Base-by-base conservation (phyloP, 805 yeast species). In the Isabelozyma heimii region DNA sequence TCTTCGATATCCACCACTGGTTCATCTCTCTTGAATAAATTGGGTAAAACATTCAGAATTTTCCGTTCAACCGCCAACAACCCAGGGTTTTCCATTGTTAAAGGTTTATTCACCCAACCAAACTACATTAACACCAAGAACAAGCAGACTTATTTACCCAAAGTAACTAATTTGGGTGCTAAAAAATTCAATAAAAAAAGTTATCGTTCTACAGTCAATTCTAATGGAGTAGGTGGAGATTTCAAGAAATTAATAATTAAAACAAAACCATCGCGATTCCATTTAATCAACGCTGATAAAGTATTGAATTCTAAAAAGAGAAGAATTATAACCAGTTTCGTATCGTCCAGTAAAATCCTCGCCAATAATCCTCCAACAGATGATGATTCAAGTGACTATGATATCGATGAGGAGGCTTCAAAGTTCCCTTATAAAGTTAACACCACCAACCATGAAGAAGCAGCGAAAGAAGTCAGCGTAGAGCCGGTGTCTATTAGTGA, bases 261-360 rank as follows among this genome's bases (percentile, higher is more conserved):
- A 44, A 65, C 75, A 2, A 70, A 69, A 47, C 79, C 78, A 2
- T 56, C 65, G 40, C 70, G 70, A 40, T 74, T 65, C 52, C 77
- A 73, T 51, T 52, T 71, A 27, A 73, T 74, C 41, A 68, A 74
- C 51, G 73, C 77, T 1, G 71, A 73, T 50, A 67, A 66, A 47
- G 76, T 74, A 0, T 60, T 74, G 46, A 63, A 56, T 41, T 46
- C 66, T n/a, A 71, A 67, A 44, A 63, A 65, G 46, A 66, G 66
- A 52, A 62, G 70, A 47, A 51, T 61, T 7, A 49, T 60, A 12
- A 51, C 56, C n/a, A 53, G 56, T 42, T 45, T 48, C 1, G 45
- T 54, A 8, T 52, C 52, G 38, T 43, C 59, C 15, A 54, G 54
- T 40, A 48, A 49, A 46, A 39, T 58, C 3, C 48, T 62, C 28